These are phyloP conservation scores for Cladophialophora psammophila DNA, from an alignment of 2,329 filamentous ascomycete genomes.

Conservation along the genomic window DNA sequence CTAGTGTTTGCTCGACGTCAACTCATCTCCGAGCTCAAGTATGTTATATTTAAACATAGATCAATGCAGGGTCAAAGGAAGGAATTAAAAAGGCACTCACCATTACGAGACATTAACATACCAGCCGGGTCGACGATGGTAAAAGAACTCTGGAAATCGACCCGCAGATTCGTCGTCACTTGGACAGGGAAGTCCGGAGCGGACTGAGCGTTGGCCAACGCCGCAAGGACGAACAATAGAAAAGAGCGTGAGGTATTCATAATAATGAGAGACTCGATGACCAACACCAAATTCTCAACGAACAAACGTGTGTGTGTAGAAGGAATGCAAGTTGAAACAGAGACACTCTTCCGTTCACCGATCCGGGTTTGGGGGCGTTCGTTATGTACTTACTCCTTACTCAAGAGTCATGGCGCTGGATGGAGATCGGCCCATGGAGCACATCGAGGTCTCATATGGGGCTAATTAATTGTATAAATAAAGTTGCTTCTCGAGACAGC, in stretches of 20 bases:
- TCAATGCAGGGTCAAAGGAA: too few relatives aligned
- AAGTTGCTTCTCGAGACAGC: not conserved
- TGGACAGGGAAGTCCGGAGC: constrained; percentile 33
- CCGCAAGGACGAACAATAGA: constrained; percentile 17
- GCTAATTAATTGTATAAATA: not conserved
- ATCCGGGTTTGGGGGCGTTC: not conserved
- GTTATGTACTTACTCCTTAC: constrained; percentile 2
- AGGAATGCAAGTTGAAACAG: not conserved
- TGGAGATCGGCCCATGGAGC: not conserved
- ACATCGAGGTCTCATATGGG: not conserved
- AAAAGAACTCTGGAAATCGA: constrained; percentile 27
- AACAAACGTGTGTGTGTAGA: not conserved
- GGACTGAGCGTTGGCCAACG: constrained; percentile 23
- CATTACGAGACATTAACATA: constrained; percentile 24
- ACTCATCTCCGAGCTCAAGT: not conserved
- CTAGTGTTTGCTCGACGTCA: constrained; percentile 16
- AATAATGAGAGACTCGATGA: constrained; percentile 10
- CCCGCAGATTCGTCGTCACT: constrained; percentile 24
- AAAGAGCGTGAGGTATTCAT: constrained; percentile 9
- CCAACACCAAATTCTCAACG: not conserved
- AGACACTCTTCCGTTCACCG: not conserved
- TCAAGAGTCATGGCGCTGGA: not conserved
- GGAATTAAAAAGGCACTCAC: constrained; percentile 14
- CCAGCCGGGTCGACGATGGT: constrained; percentile 27
- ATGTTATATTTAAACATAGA: too few relatives aligned